phyloP scores from a whole-genome alignment of 192 early-diverging fungal species.

The Linnemannia zychae region DNA sequence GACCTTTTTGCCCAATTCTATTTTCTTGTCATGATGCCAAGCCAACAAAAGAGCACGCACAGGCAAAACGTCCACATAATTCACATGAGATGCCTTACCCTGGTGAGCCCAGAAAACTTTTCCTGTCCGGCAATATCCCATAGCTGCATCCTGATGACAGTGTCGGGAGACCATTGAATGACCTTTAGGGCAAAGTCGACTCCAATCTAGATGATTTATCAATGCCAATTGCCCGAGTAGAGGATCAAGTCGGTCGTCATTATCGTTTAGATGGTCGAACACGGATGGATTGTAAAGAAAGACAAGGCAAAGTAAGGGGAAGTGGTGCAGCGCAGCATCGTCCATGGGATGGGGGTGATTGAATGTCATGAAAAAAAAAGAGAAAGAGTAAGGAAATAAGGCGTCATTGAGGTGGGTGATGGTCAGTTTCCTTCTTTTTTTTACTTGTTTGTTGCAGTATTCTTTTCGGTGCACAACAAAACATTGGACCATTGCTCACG shows the following conservation, averaged over 20 bases:
- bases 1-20: not conserved
- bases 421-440: not conserved
- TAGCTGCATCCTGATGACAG: conserved; percentile 68
- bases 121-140: conserved; percentile 79
- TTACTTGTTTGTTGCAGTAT: not conserved
- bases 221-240: not conserved
- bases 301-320: not conserved
- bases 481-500: no score
- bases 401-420: not conserved
- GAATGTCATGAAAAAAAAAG: conserved; percentile 1
- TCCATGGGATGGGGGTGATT: not conserved
- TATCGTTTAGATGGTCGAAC: not conserved
- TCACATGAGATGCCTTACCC: conserved; percentile 41
- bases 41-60: not conserved
- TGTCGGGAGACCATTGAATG: conserved; percentile 67
- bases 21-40: not conserved
- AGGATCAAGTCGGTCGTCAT: not conserved
- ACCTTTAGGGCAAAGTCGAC: conserved; percentile 75
- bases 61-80: not conserved
- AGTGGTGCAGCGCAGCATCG: not conserved
- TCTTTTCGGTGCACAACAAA: not conserved
- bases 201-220: conserved; percentile 62
- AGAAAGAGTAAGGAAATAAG: conserved; percentile 9
- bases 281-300: not conserved
- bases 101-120: conserved; percentile 70